Base-by-base conservation (phyloP, 2,329 filamentous ascomycete species). In the Didymella keratinophila region DNA sequence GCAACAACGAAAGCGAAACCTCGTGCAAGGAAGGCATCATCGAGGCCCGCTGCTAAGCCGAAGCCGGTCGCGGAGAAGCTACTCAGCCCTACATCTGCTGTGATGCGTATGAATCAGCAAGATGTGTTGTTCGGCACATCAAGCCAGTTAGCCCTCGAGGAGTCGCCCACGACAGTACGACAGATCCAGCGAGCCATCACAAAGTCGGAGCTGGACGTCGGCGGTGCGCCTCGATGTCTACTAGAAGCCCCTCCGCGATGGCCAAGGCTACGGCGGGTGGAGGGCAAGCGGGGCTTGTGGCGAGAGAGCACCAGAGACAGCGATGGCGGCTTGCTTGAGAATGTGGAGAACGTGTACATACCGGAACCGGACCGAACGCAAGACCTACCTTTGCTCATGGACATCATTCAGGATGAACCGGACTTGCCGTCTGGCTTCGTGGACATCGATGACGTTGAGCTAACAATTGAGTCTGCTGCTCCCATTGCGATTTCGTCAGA, bases 51-150 rank as follows among this genome's bases (percentile, higher is more conserved):
- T 23, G 64, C 70, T 10, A 72, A 73, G 47, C 47, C 67, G 2
- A 76, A 72, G 50, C 37, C 58, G 28, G 58, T 70, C 6, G 68
- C 69, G 11, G 70, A 74, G n/a, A 78, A 76, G 61, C 54, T 79
- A 6, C 70, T 78, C 12, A 77, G 75, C 12, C 77, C 77, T 12
- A 53, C 65, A 1, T 73, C 74, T 20, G 75, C 75, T 11, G 46
- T 65, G 5, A 39, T 60, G 30, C 62, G 67, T 32, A 20, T 76
- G 43, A 62, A 68, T 41, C 63, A 62, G 30, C 77, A 79, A 56
- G 71, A 77, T 23, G 51, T 79, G 9, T 62, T 78, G 1, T 79
- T 79, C 49, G 77, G 77, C 16, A 79, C 76, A 14, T 78, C 76
- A 2, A 78, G 76, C 58, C 77, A 79, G 56, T 66, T 79, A 25